Conservation (phyloP, 2,329 filamentous ascomycete genomes). For the Scytalidium lignicola region DNA sequence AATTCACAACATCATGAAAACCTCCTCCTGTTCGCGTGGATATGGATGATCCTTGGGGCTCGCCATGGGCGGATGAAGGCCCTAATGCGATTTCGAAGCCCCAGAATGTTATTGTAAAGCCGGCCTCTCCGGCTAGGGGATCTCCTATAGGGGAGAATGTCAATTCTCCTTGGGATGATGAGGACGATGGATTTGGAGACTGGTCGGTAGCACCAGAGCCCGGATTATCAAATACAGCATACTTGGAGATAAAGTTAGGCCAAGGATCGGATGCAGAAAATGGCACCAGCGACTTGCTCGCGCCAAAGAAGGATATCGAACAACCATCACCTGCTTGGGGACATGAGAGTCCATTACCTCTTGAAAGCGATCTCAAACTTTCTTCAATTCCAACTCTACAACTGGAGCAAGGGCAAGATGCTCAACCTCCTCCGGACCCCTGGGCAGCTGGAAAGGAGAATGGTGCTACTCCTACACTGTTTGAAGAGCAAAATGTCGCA, state of each 20-base stretch:
- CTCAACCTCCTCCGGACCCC: constrained; percentile 22
- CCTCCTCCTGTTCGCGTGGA: constrained; percentile 15
- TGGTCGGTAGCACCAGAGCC: constrained; percentile 16
- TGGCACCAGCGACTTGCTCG: constrained; percentile 10
- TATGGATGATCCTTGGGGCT: constrained; percentile 35
- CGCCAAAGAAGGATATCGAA: constrained; percentile 1
- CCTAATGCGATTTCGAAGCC: constrained; percentile 8
- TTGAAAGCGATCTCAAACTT: not conserved
- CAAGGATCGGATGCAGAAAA: constrained; percentile 7
- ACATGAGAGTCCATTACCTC: not conserved
- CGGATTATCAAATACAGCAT: not conserved
- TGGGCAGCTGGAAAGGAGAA: constrained; percentile 15
- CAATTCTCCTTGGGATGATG: constrained; percentile 21
- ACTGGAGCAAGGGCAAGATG: not conserved
- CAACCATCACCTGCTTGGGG: not conserved
- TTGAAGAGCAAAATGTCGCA: not conserved
- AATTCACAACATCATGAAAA: constrained; percentile 22
- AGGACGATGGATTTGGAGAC: constrained; percentile 21
- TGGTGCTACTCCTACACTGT: not conserved
- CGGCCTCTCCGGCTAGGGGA: constrained; percentile 13
- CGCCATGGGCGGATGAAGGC: constrained; percentile 32
- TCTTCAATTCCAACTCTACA: not conserved
- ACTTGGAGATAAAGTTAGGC: not conserved
- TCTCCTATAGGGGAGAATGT: constrained; percentile 15
- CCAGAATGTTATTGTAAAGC: constrained; percentile 7